Evolutionary conservation across 2,329 filamentous ascomycete species (phyloP).

Genomic region (Botrytis elliptica): DNA sequence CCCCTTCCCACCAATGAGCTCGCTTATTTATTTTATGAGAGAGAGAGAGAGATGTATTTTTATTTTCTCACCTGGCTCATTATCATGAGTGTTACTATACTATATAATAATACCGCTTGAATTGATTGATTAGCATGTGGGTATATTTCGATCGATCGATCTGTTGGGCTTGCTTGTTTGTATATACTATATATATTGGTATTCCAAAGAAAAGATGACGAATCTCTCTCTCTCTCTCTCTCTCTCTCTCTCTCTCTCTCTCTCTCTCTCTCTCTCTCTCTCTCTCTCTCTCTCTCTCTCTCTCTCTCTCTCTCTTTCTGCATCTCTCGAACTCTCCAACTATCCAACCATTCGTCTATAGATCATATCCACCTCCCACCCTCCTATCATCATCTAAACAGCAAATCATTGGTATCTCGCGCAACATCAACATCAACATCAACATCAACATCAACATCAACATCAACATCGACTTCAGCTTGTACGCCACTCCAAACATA

Average conservation of each 20-base stretch:
- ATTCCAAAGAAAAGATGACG: background rate
- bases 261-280: background rate
- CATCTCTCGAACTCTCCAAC: background rate
- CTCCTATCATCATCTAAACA: background rate
- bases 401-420: slow-evolving; percentile 1
- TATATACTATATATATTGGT: background rate
- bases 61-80: background rate
- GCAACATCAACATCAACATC: background rate
- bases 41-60: no score
- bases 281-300: background rate
- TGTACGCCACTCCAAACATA: no score
- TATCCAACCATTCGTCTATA: background rate
- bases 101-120: background rate
- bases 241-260: background rate
- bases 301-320: background rate
- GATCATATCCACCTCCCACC: background rate
- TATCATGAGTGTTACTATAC: background rate
- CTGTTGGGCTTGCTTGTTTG: background rate
- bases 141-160: background rate
- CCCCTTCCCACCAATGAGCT: background rate
- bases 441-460: background rate
- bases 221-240: background rate
- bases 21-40: background rate
- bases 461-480: background rate
- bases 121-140: background rate